A percentile compares a stretch with the other conserved stretches of the same genome.
Evolutionary conservation across 352 stramenopile species (phyloP).

Genomic region (Phytophthora tentaculata): DNA sequence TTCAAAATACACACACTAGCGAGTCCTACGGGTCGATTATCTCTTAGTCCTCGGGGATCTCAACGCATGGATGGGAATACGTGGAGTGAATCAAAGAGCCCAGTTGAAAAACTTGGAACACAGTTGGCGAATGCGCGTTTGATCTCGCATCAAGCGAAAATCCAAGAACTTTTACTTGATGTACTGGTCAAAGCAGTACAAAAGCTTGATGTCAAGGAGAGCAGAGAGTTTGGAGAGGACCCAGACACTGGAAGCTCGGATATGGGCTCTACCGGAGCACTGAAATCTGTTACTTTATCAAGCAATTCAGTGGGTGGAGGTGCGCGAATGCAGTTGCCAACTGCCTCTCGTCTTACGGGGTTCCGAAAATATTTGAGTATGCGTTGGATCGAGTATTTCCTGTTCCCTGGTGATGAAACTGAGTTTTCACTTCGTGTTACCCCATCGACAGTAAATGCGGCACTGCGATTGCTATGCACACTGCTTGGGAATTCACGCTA

Average conservation of each 20-base stretch:
- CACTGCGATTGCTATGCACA: conserved; percentile 54
- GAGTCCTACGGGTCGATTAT: conserved; percentile 41
- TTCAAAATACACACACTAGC: conserved; percentile 20
- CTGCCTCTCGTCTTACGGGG: conserved; percentile 48
- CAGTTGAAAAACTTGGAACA: conserved; percentile 5
- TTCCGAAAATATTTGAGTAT: conserved; percentile 69
- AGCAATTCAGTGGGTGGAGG: conserved; percentile 17
- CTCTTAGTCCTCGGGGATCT: conserved; percentile 56
- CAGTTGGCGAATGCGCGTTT: conserved; percentile 11
- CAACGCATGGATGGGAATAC: conserved; percentile 13
- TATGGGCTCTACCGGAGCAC: not conserved
- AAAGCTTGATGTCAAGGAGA: conserved; percentile 78
- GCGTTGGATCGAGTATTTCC: conserved; percentile 71
- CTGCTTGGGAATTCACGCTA: conserved; percentile 57
- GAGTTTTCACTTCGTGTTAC: conserved; percentile 43
- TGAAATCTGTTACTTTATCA: conserved; percentile 1
- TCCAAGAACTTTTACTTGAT: conserved; percentile 69
- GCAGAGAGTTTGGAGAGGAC: conserved; percentile 50
- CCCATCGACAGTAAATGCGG: conserved; percentile 59
- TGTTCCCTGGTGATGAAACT: conserved; percentile 47
- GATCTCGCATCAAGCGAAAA: conserved; percentile 44
- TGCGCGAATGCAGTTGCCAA: conserved; percentile 57
- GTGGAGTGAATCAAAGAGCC: conserved; percentile 11
- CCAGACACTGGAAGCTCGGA: conserved; percentile 15
- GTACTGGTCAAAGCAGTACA: conserved; percentile 72